phyloP scores from a whole-genome alignment of 2,329 filamentous ascomycete species.

The Penicillium aurantiogriseum region DNA sequence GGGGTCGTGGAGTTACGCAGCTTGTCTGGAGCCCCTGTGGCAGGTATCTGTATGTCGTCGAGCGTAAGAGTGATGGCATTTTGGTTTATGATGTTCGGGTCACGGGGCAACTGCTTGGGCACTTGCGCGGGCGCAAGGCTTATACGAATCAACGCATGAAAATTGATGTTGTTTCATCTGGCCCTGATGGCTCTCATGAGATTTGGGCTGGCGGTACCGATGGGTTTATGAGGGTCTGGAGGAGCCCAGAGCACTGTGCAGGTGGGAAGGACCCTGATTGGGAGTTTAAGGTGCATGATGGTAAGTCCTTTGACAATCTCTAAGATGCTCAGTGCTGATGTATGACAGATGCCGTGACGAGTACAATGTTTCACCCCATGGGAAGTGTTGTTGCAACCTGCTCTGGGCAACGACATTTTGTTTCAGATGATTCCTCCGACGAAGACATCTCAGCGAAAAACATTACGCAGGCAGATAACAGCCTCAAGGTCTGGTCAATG shows the following conservation, averaged over 20 bases:
- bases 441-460: slow-evolving; percentile 7
- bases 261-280: slow-evolving; percentile 45
- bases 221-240: slow-evolving; percentile 54
- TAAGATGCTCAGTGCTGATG: slow-evolving; percentile 14
- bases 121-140: slow-evolving; percentile 47
- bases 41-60: slow-evolving; percentile 58
- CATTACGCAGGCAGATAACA: slow-evolving; percentile 32
- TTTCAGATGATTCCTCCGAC: slow-evolving; percentile 15
- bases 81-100: slow-evolving; percentile 60
- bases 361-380: slow-evolving; percentile 47
- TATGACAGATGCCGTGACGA: slow-evolving; percentile 45
- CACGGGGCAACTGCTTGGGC: slow-evolving; percentile 51
- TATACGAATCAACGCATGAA: slow-evolving; percentile 57
- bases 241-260: slow-evolving; percentile 42
- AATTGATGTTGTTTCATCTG: slow-evolving; percentile 49
- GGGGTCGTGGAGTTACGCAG: slow-evolving; percentile 55
- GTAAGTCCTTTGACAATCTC: slow-evolving; percentile 28
- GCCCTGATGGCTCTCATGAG: slow-evolving; percentile 46
- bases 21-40: slow-evolving; percentile 59
- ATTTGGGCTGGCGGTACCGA: slow-evolving; percentile 61
- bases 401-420: slow-evolving; percentile 45
- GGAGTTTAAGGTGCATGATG: slow-evolving; percentile 47
- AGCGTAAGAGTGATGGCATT: slow-evolving; percentile 56
- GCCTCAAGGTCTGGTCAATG: slow-evolving; percentile 43
- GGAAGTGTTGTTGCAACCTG: slow-evolving; percentile 51